These are phyloP conservation scores for Botryotinia globosa DNA, from an alignment of 2,329 filamentous ascomycete genomes.

Conservation along the genomic window DNA sequence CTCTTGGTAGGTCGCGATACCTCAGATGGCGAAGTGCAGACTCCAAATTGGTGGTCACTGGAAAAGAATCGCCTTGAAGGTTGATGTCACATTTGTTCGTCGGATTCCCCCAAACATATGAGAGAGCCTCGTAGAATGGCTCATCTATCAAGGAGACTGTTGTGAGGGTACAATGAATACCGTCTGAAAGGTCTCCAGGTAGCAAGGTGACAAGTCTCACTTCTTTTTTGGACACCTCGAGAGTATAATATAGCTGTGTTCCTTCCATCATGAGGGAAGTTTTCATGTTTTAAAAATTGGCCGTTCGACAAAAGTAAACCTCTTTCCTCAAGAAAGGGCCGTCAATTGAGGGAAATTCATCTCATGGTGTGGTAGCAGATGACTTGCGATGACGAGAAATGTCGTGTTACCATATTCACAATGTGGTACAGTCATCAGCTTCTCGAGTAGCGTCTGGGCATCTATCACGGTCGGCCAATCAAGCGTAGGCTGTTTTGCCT, in stretches of 20 bases:
- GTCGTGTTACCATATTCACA: background rate
- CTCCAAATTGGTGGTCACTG: background rate
- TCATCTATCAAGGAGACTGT: background rate
- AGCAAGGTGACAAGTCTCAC: background rate
- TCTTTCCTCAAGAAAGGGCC: background rate
- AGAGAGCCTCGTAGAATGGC: background rate
- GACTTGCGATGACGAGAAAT: background rate
- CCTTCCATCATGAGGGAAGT: background rate
- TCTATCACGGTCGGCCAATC: background rate
- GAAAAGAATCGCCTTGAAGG: background rate
- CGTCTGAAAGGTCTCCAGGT: background rate
- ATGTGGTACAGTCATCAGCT: background rate
- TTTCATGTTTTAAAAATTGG: accelerated
- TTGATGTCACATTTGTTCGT: background rate
- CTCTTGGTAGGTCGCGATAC: background rate
- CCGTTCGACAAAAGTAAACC: background rate
- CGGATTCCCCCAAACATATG: background rate
- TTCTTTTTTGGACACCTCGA: background rate
- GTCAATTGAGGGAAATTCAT: background rate
- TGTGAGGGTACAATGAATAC: background rate
- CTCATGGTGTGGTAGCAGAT: background rate
- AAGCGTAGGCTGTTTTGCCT: background rate
- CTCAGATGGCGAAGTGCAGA: background rate
- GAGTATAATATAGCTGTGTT: background rate
- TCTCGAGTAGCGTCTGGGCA: background rate